Evolutionary conservation across 2,329 filamentous ascomycete species (phyloP).

Genomic region (Zelopaecilomyces penicillatus): DNA sequence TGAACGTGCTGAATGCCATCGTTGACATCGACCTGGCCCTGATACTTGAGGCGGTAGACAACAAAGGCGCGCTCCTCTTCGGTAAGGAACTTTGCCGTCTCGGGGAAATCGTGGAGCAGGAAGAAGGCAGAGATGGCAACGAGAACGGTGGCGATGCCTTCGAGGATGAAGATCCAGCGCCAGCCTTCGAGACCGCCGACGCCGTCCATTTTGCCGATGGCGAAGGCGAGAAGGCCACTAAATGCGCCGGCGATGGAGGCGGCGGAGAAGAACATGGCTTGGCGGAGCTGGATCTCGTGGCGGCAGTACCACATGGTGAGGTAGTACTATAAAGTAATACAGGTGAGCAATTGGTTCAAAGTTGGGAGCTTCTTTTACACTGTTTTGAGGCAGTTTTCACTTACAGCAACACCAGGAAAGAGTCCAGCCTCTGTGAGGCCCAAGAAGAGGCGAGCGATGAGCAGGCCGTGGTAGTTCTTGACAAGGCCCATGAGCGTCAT

Average conservation of each 20-base stretch:
- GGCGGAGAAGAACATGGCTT: conserved; percentile 74
- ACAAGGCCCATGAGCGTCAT: conserved; percentile 49
- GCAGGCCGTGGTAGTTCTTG: conserved; percentile 36
- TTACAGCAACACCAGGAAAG: conserved; percentile 52
- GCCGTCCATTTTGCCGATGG: conserved; percentile 61
- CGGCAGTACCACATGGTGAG: conserved; percentile 52
- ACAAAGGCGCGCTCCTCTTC: conserved; percentile 64
- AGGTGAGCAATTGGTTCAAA: background rate
- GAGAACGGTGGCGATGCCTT: conserved; percentile 61
- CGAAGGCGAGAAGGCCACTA: conserved; percentile 62
- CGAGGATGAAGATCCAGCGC: conserved; percentile 61
- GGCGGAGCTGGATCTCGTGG: conserved; percentile 45
- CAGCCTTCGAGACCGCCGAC: conserved; percentile 50
- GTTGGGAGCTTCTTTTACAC: no score
- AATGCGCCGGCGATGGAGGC: conserved; percentile 74
- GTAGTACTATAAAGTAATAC: conserved; percentile 32
- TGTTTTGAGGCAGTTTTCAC: no score
- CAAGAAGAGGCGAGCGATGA: conserved; percentile 47
- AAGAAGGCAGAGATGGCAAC: conserved; percentile 61
- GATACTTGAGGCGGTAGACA: conserved; percentile 58
- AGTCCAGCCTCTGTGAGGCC: conserved; percentile 61
- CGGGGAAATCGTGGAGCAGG: conserved; percentile 72
- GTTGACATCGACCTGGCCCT: conserved; percentile 33
- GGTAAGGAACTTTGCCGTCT: conserved; percentile 65
- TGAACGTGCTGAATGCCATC: conserved; percentile 11